phyloP scores from a whole-genome alignment of 768 basidiomycete species.

The Russula olivacea region DNA sequence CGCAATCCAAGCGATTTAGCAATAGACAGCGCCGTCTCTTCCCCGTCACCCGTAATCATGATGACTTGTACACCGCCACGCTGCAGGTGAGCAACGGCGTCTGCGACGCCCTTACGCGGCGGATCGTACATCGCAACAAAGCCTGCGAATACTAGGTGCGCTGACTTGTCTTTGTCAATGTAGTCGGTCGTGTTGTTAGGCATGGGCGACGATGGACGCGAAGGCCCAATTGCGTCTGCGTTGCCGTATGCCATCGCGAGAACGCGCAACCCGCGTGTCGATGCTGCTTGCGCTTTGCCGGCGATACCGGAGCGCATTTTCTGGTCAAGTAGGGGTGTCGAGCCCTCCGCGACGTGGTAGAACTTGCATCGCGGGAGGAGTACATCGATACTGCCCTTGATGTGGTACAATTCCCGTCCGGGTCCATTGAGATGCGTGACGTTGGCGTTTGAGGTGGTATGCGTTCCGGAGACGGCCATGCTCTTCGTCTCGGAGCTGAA shows the following conservation, averaged over 20 bases:
- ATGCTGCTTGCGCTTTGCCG: conserved; percentile 62
- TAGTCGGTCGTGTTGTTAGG: conserved; percentile 28
- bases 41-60: conserved; percentile 97
- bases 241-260: conserved; percentile 87
- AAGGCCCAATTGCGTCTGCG: conserved; percentile 34
- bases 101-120: conserved; percentile 88
- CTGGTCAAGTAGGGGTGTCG: conserved; percentile 72
- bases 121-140: conserved; percentile 96
- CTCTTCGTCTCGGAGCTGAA: conserved; percentile 94
- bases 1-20: conserved; percentile 80
- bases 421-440: conserved; percentile 30
- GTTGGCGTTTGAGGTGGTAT: conserved; percentile 35
- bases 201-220: conserved; percentile 27
- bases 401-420: conserved; percentile 73
- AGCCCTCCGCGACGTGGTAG: conserved; percentile 87
- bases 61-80: conserved; percentile 89
- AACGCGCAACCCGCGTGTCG: conserved; percentile 74
- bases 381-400: conserved; percentile 88
- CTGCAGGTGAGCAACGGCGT: conserved; percentile 76
- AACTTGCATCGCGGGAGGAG: conserved; percentile 82
- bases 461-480: conserved; percentile 83
- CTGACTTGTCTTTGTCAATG: conserved; percentile 32
- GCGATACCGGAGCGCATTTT: conserved; percentile 63
- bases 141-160: conserved; percentile 79
- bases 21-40: conserved; percentile 84